Conservation (phyloP, 768 basidiomycete species). For the Tricholoma terreum region DNA sequence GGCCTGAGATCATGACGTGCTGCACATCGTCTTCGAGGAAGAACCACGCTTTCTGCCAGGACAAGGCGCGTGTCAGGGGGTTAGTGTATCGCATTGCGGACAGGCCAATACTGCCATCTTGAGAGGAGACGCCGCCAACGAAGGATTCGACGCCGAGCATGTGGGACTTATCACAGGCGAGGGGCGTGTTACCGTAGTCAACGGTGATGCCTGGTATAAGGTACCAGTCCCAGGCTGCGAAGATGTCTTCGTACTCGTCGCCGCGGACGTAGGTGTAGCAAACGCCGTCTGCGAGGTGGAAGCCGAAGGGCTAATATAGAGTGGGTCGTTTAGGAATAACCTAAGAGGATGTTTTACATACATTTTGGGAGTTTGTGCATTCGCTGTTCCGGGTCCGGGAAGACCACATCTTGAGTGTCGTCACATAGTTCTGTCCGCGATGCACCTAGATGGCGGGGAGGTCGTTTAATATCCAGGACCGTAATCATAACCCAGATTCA, state of each 20-base stretch:
- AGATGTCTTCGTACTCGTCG: conserved; percentile 71
- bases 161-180: conserved; percentile 45
- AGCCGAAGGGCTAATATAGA: conserved; percentile 49
- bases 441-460: conserved; percentile 9
- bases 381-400: conserved; percentile 59
- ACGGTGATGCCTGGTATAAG: conserved; percentile 70
- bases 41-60: conserved; percentile 74
- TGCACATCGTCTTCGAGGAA: conserved; percentile 67
- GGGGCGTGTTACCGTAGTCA: conserved; percentile 56
- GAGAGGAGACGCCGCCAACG: conserved; percentile 58
- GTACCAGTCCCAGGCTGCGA: conserved; percentile 77
- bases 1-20: conserved; percentile 55
- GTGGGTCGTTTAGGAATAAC: background rate
- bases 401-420: conserved; percentile 64
- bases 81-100: conserved; percentile 69
- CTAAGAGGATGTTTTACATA: conserved; percentile 18
- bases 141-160: conserved; percentile 50
- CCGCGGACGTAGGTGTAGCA: conserved; percentile 64
- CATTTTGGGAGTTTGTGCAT: conserved; percentile 63
- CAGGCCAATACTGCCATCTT: conserved; percentile 49
- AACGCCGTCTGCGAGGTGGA: conserved; percentile 68
- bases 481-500: no score
- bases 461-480: background rate
- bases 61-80: conserved; percentile 50
- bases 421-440: conserved; percentile 43